Conservation (phyloP, 1,139 yeast genomes). For the Kodamaea plutei region DNA sequence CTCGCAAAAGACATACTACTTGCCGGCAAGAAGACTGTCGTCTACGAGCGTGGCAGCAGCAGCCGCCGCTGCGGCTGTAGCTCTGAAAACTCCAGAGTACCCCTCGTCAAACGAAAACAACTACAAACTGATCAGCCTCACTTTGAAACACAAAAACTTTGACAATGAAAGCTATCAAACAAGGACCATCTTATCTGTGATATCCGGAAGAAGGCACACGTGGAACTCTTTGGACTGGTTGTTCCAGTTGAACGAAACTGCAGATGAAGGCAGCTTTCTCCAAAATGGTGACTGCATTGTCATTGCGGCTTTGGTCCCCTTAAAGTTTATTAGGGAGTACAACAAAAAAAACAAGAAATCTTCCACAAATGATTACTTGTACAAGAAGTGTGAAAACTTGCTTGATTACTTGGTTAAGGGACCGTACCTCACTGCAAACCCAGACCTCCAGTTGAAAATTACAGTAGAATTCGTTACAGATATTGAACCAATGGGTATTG, state of each 20-base stretch:
- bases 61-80: slow-evolving; percentile 4
- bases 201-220: slow-evolving; percentile 43
- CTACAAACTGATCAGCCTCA: slow-evolving; percentile 37
- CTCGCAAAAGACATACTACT: slow-evolving; percentile 34
- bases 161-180: slow-evolving; percentile 15
- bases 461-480: slow-evolving; percentile 52
- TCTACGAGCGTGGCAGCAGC: slow-evolving; percentile 9
- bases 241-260: slow-evolving; percentile 13
- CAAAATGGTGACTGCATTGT: slow-evolving; percentile 38
- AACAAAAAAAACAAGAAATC: slow-evolving; percentile 9
- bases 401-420: slow-evolving; percentile 35
- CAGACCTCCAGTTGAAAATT: slow-evolving; percentile 38
- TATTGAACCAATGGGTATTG: slow-evolving; percentile 7
- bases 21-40: slow-evolving; percentile 20
- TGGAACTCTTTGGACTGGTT: slow-evolving; percentile 45
- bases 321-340: slow-evolving; percentile 20
- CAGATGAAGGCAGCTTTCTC: slow-evolving; percentile 19
- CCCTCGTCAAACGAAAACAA: slow-evolving; percentile 39
- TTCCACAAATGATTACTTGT: slow-evolving; percentile 28
- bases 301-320: slow-evolving; percentile 37
- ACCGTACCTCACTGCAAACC: slow-evolving; percentile 16
- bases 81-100: slow-evolving; percentile 13
- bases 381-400: slow-evolving; percentile 37
- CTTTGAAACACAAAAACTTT: slow-evolving; percentile 34
- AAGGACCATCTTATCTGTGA: slow-evolving; percentile 35